A percentile compares a stretch with the other conserved stretches of the same genome.
These are phyloP conservation scores for Rhizopogon vesiculosus DNA, from an alignment of 768 basidiomycete genomes.

Conservation along the genomic window DNA sequence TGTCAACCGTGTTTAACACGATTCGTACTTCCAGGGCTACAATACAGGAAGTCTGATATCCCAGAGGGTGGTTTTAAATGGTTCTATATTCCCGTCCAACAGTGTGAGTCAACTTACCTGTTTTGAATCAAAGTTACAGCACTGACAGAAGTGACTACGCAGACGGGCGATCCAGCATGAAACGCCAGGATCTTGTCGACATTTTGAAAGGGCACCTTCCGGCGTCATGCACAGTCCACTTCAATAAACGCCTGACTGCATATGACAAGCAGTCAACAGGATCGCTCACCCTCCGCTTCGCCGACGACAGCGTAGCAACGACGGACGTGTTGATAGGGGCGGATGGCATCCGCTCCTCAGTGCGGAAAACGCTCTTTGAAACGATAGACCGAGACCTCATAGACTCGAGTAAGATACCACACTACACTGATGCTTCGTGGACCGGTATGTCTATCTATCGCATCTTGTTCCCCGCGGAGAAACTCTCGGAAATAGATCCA, in stretches of 20 bases:
- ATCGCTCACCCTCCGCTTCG: neutral
- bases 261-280: constrained; percentile 6
- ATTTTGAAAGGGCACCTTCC: constrained; percentile 15
- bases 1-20: neutral
- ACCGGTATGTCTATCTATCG: constrained; percentile 39
- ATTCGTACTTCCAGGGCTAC: neutral
- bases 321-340: constrained; percentile 43
- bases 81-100: constrained; percentile 7
- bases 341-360: constrained; percentile 35
- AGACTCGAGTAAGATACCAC: neutral
- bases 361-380: constrained; percentile 23
- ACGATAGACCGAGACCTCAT: neutral
- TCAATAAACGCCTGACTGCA: constrained; percentile 13
- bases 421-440: constrained; percentile 28
- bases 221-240: constrained; percentile 12
- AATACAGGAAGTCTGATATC: constrained; percentile 20
- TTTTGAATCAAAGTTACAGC: constrained; percentile 19
- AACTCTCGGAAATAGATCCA: constrained; percentile 20
- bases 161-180: constrained; percentile 10
- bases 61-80: constrained; percentile 25
- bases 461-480: constrained; percentile 31
- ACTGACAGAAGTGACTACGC: constrained; percentile 13
- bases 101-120: constrained; percentile 6
- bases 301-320: constrained; percentile 26
- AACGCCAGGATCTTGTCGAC: constrained; percentile 18